A percentile compares a stretch with the other conserved stretches of the same genome.
Conservation (phyloP, 2,329 filamentous ascomycete genomes). For the Colletotrichum shisoi region DNA sequence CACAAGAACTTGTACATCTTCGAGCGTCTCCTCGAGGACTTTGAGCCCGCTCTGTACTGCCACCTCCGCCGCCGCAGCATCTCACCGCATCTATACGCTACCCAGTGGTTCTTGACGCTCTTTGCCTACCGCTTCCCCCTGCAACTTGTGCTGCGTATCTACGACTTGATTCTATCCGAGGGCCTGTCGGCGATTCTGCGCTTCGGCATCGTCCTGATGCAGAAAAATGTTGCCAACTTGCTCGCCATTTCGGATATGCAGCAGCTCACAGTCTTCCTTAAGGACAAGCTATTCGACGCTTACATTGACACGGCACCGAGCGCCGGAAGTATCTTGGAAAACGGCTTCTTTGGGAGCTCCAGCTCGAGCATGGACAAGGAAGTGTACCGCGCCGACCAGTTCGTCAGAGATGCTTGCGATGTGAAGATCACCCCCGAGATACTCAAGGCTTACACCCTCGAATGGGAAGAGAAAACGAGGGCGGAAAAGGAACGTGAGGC, state of each 20-base stretch:
- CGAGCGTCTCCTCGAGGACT: constrained; percentile 89
- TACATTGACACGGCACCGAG: constrained; percentile 96
- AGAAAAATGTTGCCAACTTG: constrained; percentile 83
- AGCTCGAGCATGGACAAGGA: constrained; percentile 92
- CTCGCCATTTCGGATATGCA: constrained; percentile 91
- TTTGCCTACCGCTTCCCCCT: constrained; percentile 98
- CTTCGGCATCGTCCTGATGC: constrained; percentile 95
- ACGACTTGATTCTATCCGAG: constrained; percentile 93
- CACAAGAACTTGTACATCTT: constrained; percentile 96
- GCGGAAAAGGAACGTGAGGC: constrained; percentile 80
- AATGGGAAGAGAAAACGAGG: constrained; percentile 94
- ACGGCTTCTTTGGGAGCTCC: constrained; percentile 94
- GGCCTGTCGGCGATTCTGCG: constrained; percentile 92
- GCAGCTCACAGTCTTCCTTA: constrained; percentile 85
- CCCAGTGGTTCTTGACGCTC: constrained; percentile 98
- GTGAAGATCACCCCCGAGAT: constrained; percentile 84
- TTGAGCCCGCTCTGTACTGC: constrained; percentile 93
- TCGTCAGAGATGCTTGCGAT: constrained; percentile 91
- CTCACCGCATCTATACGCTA: constrained; percentile 91
- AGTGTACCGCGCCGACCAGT: constrained; percentile 90
- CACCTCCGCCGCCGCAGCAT: constrained; percentile 89
- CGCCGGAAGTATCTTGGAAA: constrained; percentile 90
- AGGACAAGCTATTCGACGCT: constrained; percentile 92
- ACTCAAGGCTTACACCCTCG: constrained; percentile 78
- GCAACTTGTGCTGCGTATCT: constrained; percentile 94